Evolutionary conservation across 2,329 filamentous ascomycete species (phyloP), one percentile per base, ranked within the genome.

Genomic region (Zasmidium citrigriseum): DNA sequence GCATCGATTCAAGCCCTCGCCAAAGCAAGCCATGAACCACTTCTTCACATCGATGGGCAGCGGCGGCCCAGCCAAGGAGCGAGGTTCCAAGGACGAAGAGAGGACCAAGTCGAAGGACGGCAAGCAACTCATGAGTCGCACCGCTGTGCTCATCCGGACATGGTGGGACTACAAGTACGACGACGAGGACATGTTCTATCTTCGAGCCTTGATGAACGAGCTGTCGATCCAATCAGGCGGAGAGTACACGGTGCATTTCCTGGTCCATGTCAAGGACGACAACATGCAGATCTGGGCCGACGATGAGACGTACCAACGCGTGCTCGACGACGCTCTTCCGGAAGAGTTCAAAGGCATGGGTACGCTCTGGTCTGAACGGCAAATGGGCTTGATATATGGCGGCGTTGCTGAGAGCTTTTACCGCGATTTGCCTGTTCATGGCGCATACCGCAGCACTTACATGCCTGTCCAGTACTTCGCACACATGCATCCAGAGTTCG

Each of bases 391-490:
- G 14, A 76, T 82, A 55, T 82, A 82, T 50, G 78, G 78, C 23
- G 80, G 79, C 11, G 59, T 82, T 0, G 78, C 82, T 41, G 79
- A 82, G 41, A 76, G 72, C 34, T 75, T 75, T 64, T 82, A 83
- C 63, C 80, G 77, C 14, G 82, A 85, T 53, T 80, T 90, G 24
- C 87, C 89, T 50, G 86, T 89, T 2, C 87, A 90, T 51, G 89
- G 89, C 24, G 80, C 76, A 1, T 83, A 83, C 74, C 83, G 89
- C 53, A 93, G 91, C 55, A 85, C 95, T 10, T 91, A 92, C 68
- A 96, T 98, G 91, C 91, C 93, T 0, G 87, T 98, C 79, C 93
- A 97, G 70, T 90, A 93, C 74, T 98, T 98, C 72, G 90, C 93
- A 4, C 87, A 93, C 70, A 84, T 86, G 68, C 92, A 96, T 74